Percentiles rank a stretch among this genome's conserved stretches.
Conservation (phyloP, 148 eudicot species). For the Heliamphora exappendiculata region DNA sequence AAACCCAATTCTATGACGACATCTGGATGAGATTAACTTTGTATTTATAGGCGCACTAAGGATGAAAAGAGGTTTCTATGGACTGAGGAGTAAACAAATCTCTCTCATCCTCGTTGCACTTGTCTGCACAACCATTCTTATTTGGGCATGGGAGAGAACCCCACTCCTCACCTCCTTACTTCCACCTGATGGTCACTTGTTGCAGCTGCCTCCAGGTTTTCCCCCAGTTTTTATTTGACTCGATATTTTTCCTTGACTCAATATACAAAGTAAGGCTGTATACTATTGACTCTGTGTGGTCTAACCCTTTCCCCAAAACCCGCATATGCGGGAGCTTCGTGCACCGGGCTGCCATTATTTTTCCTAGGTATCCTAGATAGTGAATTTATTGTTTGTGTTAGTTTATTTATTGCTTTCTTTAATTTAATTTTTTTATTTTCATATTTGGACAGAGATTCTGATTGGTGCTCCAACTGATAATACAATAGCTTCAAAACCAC, state of each 20-base stretch:
- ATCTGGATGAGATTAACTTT: neutral
- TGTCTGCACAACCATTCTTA: slow-evolving; percentile 39
- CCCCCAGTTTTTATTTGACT: neutral
- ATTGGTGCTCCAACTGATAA: slow-evolving; percentile 12
- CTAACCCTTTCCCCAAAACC: no score
- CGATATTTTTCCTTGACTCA: no score
- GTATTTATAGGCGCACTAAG: slow-evolving; percentile 4
- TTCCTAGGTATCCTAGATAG: neutral
- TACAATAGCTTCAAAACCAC: slow-evolving; percentile 3
- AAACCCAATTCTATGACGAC: neutral
- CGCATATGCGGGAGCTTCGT: no score
- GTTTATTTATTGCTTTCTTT: neutral
- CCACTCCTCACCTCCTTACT: slow-evolving; percentile 38
- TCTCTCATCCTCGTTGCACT: slow-evolving; percentile 36
- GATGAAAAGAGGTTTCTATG: slow-evolving; percentile 42
- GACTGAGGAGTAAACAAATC: slow-evolving; percentile 35
- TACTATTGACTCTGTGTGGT: no score
- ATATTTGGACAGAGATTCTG: slow-evolving; percentile 14
- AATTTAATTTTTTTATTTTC: neutral
- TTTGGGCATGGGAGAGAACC: slow-evolving; percentile 58
- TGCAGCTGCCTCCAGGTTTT: slow-evolving; percentile 48
- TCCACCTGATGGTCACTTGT: slow-evolving; percentile 30
- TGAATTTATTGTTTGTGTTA: neutral
- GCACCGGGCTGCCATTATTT: no score
- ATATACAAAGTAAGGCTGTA: no score